These are phyloP conservation scores for Penicillium subrubescens DNA, from an alignment of 495 filamentous ascomycete genomes.

Conservation along the genomic window DNA sequence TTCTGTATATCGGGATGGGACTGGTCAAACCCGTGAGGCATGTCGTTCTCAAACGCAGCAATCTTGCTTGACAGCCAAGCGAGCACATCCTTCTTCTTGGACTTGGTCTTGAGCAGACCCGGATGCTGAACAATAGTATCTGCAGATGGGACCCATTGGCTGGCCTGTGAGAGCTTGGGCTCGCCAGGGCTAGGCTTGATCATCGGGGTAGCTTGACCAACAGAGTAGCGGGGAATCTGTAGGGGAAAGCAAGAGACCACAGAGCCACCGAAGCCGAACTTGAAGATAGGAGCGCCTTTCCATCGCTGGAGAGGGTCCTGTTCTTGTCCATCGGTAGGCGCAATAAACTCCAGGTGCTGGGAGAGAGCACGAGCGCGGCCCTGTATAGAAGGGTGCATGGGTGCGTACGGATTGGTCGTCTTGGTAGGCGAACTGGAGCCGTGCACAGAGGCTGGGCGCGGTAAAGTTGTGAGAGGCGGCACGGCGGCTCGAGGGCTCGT, in stretches of 20 bases:
- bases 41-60: slow-evolving; percentile 64
- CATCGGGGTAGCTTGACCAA: slow-evolving; percentile 69
- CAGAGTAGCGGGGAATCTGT: slow-evolving; percentile 81
- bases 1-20: slow-evolving; percentile 59
- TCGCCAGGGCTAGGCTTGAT: slow-evolving; percentile 85
- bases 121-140: slow-evolving; percentile 81
- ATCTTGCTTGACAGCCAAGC: slow-evolving; percentile 80
- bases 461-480: slow-evolving; percentile 55
- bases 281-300: slow-evolving; percentile 84
- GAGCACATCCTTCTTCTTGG: slow-evolving; percentile 91
- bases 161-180: slow-evolving; percentile 71
- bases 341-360: slow-evolving; percentile 54
- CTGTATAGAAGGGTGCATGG: slow-evolving; percentile 28
- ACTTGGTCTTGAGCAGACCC: slow-evolving; percentile 83
- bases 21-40: slow-evolving; percentile 52
- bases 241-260: slow-evolving; percentile 86
- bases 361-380: slow-evolving; percentile 41
- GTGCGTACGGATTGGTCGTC: slow-evolving; percentile 39
- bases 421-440: slow-evolving; percentile 53
- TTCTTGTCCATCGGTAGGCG: slow-evolving; percentile 79
- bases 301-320: slow-evolving; percentile 81
- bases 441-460: slow-evolving; percentile 71
- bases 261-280: slow-evolving; percentile 85
- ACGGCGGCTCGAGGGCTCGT: slow-evolving; percentile 52
- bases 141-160: slow-evolving; percentile 65